Evolutionary conservation across 495 filamentous ascomycete genomes (phyloP).

Genomic region (Podospora appendiculata): DNA sequence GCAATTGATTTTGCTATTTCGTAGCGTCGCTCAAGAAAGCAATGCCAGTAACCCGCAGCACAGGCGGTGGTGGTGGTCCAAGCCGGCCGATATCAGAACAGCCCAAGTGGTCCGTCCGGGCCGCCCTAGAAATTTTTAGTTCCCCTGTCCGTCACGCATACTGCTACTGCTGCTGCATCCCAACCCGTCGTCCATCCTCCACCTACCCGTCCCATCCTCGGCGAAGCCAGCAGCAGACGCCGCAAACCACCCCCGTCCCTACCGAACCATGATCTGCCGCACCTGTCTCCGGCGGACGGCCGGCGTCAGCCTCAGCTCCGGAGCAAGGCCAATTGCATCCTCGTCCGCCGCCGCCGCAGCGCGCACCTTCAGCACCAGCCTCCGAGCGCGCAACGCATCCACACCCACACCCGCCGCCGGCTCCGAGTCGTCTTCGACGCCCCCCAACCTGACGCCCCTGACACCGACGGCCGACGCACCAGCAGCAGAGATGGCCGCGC

Average conservation of each 20-base stretch:
- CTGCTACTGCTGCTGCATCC: background rate
- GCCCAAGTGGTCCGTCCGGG: slow-evolving; percentile 8
- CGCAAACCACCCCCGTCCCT: background rate
- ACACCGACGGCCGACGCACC: background rate
- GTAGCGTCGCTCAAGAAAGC: background rate
- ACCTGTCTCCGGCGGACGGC: slow-evolving; percentile 35
- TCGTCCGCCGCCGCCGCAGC: slow-evolving; percentile 2
- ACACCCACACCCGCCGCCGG: slow-evolving; percentile 3
- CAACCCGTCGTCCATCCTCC: background rate
- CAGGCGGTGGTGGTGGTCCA: background rate
- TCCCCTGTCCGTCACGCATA: slow-evolving; percentile 1
- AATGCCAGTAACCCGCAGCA: background rate
- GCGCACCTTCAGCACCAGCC: slow-evolving; percentile 23
- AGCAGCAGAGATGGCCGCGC: slow-evolving; percentile 9
- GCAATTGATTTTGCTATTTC: background rate
- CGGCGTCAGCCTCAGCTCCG: slow-evolving; percentile 8
- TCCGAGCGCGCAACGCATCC: slow-evolving; percentile 18
- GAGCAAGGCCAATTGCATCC: slow-evolving; percentile 7
- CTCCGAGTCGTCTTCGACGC: slow-evolving; percentile 6
- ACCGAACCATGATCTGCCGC: slow-evolving; percentile 37
- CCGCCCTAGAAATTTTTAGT: slow-evolving; percentile 39
- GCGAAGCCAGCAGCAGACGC: background rate
- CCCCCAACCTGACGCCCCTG: background rate
- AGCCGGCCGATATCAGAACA: slow-evolving; percentile 12
- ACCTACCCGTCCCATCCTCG: background rate